Base-by-base conservation (phyloP, 768 basidiomycete species). In the Amanita muscaria region DNA sequence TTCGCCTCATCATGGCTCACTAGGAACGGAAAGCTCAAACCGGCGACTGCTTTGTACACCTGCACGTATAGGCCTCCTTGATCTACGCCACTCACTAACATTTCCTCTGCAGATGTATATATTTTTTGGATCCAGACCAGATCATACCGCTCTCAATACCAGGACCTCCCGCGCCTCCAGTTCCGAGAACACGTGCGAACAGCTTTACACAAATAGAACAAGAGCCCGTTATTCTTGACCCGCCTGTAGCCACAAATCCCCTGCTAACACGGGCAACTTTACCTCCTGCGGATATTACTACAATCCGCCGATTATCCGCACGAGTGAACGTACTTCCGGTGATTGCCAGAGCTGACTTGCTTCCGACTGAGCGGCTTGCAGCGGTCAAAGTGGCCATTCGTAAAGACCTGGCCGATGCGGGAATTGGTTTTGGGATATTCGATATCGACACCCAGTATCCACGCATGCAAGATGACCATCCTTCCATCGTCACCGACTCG, bases 291-390 rank as follows among this genome's bases (percentile, higher is more conserved):
- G 88, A 91, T 65, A 82, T 90, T 56, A 69, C 70, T 53, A 79
- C 82, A 49, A 88, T 91, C 59, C 79, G 83, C 55, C 78, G 82
- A 33, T 68, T 91, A 54, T 87, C 88, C 49, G 72, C 74, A 48
- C 77, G 88, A 52, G 86, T 88, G 60, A 90, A 91, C 61, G 86
- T 91, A 48, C 80, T 91, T 51, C 88, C 88, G 49, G 84, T 91
- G 55, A 76, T 91, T 51, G 80, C 86, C 50, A 75, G 81, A 49
- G 85, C 87, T 21, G 88, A 91, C 67, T 70, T 77, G 49, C 71
- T 91, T 51, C 83, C 84, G 42, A 85, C 83, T 63, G 85, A 89
- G 59, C 80, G 86, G 52, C 74, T 91, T 47, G 74, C 78, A 42
- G 79, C 78, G 50, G 77, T 90, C 60, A 88, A 88, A 64, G 64